Percentiles rank a stretch among this genome's conserved stretches.
Evolutionary conservation across 352 stramenopile species (phyloP).

Genomic region (Thraustochytrium sp.): DNA sequence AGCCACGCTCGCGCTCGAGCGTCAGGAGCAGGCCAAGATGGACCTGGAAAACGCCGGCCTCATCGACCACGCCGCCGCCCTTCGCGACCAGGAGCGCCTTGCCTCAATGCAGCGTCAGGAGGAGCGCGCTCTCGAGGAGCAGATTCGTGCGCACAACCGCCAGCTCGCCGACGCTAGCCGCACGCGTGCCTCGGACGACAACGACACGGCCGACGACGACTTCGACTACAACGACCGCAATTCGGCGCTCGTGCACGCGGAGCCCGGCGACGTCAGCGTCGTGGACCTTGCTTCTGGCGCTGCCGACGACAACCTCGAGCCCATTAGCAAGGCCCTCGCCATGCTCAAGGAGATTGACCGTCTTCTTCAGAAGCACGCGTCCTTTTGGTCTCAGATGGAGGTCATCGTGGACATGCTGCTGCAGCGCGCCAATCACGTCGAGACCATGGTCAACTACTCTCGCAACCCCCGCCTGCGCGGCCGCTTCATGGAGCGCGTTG

Average conservation of each 20-base stretch:
- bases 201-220: background rate
- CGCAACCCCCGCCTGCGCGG: constrained; percentile 53
- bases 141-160: background rate
- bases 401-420: constrained; percentile 55
- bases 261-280: background rate
- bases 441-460: constrained; percentile 54
- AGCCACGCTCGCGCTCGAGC: background rate
- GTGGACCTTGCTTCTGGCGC: background rate
- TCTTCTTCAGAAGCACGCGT: constrained; percentile 54
- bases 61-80: background rate
- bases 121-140: background rate
- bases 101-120: background rate
- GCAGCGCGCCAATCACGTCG: constrained; percentile 55
- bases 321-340: constrained; percentile 19
- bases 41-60: background rate
- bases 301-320: constrained; percentile 13
- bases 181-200: background rate
- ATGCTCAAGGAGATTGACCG: constrained; percentile 50
- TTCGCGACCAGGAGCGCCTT: background rate
- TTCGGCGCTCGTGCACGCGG: background rate
- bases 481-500: constrained; percentile 55
- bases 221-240: background rate
- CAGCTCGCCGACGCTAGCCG: background rate
- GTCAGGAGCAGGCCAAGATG: constrained; percentile 4
- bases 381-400: constrained; percentile 58